A percentile compares a stretch with the other conserved stretches of the same genome.
Conservation (phyloP, 2,329 filamentous ascomycete genomes). For the Xenoacremonium recifei region DNA sequence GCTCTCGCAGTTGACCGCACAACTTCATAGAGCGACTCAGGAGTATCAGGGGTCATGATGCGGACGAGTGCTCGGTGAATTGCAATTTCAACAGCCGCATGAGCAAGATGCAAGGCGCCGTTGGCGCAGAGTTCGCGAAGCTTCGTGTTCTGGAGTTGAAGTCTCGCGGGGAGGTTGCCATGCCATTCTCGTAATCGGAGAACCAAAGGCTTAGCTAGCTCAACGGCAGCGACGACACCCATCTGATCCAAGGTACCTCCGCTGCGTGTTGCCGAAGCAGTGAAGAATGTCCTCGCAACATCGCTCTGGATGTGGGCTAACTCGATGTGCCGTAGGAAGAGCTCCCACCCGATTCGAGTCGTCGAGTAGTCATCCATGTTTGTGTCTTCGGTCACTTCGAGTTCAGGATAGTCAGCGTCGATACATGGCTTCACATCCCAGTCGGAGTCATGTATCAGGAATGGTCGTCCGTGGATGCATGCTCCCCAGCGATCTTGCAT, state of each 20-base stretch:
- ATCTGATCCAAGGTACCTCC: constrained; percentile 31
- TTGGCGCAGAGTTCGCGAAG: constrained; percentile 40
- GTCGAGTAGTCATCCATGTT: constrained; percentile 39
- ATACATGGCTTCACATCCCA: constrained; percentile 49
- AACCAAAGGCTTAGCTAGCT: constrained; percentile 32
- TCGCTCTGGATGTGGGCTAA: constrained; percentile 51
- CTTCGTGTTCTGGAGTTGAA: constrained; percentile 43
- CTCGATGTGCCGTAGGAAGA: constrained; percentile 51
- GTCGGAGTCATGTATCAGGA: constrained; percentile 50
- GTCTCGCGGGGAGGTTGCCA: constrained; percentile 40
- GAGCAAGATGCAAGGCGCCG: constrained; percentile 48
- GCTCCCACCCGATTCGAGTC: constrained; percentile 42
- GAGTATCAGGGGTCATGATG: constrained; percentile 34
- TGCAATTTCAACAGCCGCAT: constrained; percentile 50
- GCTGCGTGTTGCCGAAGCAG: constrained; percentile 28
- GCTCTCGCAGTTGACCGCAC: constrained; percentile 38
- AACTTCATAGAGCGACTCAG: constrained; percentile 27
- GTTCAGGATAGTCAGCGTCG: constrained; percentile 39
- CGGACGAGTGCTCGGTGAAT: constrained; percentile 50
- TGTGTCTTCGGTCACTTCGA: constrained; percentile 32
- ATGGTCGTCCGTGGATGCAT: constrained; percentile 56
- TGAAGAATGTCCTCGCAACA: constrained; percentile 49
- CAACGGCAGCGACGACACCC: constrained; percentile 32
- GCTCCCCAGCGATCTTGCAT: constrained; percentile 65
- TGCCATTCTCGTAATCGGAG: constrained; percentile 43